Percentiles rank a stretch among this genome's conserved stretches.
These are phyloP conservation scores for Rutstroemia sp. DNA, from an alignment of 2,329 filamentous ascomycete genomes.

Conservation along the genomic window DNA sequence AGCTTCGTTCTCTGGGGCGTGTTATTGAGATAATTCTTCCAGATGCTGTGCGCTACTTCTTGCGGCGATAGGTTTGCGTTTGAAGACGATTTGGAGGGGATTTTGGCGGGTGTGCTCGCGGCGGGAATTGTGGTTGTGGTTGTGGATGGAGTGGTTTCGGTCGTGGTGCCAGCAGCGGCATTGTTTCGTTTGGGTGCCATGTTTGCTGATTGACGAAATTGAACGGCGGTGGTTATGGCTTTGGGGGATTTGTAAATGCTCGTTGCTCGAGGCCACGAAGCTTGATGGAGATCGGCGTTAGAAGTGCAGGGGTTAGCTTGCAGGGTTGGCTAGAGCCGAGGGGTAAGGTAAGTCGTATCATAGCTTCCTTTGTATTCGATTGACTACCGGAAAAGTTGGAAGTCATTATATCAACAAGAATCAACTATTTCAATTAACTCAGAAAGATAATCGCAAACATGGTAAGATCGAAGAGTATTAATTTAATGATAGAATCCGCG, in stretches of 20 bases:
- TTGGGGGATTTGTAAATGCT: neutral
- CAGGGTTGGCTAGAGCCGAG: constrained; percentile 3
- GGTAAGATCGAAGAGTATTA: constrained; percentile 12
- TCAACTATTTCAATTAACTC: neutral
- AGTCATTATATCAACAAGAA: too few relatives aligned
- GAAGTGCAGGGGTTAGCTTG: constrained; percentile 1
- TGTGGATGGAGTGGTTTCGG: constrained; percentile 10
- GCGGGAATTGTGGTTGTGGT: constrained; percentile 19
- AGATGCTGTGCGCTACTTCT: constrained; percentile 62
- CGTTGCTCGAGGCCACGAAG: constrained; percentile 8
- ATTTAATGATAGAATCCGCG: neutral
- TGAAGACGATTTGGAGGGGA: constrained; percentile 20
- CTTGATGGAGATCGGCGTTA: constrained; percentile 10
- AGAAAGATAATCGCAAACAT: constrained; percentile 17
- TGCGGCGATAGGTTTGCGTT: constrained; percentile 22
- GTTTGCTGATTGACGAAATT: constrained; percentile 9
- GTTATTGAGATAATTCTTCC: constrained; percentile 68
- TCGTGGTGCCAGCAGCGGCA: constrained; percentile 21
- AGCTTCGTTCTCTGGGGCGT: constrained; percentile 91
- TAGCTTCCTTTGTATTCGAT: neutral
- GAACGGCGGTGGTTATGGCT: constrained; percentile 2
- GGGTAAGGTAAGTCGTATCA: constrained; percentile 2
- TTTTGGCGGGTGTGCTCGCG: constrained; percentile 24
- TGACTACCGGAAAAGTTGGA: too few relatives aligned
- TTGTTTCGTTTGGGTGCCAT: constrained; percentile 46